These are phyloP conservation scores for Onygena corvina DNA, from an alignment of 2,329 filamentous ascomycete genomes.

Conservation along the genomic window DNA sequence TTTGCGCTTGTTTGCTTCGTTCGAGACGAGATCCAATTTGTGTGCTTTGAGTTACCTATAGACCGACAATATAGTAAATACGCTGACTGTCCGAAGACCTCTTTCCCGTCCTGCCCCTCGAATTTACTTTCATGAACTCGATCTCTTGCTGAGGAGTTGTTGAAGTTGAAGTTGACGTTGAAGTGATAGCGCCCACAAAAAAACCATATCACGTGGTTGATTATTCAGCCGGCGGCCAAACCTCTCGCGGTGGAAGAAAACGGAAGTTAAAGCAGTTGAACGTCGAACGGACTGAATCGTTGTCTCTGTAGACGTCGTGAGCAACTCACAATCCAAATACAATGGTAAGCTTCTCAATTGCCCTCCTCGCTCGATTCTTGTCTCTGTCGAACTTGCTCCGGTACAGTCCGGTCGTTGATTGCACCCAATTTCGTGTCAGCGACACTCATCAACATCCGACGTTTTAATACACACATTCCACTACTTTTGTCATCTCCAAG, in stretches of 20 bases:
- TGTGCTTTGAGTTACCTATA: background rate
- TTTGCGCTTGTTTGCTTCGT: background rate
- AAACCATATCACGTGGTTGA: background rate
- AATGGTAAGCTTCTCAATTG: background rate
- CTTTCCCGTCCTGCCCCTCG: background rate
- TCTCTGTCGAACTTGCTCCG: background rate
- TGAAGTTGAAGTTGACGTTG: background rate
- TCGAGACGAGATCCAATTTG: background rate
- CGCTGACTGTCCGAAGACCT: no score
- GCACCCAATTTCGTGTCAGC: background rate
- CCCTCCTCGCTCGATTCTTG: no score
- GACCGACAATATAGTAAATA: background rate
- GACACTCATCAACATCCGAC: background rate
- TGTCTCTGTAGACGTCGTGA: slow-evolving; percentile 3
- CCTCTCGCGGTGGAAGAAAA: slow-evolving; percentile 2
- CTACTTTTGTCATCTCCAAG: background rate
- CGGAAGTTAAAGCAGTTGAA: background rate
- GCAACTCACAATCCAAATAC: slow-evolving; percentile 1
- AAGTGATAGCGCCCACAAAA: background rate
- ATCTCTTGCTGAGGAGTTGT: background rate
- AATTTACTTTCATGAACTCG: no score
- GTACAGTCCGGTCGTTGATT: background rate
- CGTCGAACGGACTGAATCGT: slow-evolving; percentile 1
- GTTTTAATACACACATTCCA: background rate
- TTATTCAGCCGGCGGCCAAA: background rate